Base-by-base conservation (phyloP, 2,329 filamentous ascomycete species). In the Alternaria ethzedia region DNA sequence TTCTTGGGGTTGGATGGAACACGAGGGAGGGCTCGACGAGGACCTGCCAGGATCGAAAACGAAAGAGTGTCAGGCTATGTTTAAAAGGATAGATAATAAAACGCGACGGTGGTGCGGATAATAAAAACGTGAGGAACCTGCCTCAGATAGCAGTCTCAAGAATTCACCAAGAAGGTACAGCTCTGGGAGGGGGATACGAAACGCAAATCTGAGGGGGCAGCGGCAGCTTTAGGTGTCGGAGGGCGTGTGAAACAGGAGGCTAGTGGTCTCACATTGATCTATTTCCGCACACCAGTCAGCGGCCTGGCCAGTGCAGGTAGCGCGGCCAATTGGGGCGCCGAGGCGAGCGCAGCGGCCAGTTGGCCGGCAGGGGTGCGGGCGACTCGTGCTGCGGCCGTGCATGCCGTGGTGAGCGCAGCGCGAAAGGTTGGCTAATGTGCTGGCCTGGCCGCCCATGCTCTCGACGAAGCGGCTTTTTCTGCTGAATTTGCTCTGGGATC, bases 221-320 rank as follows among this genome's bases (percentile, higher is more conserved):
- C 69, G 72, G 76, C 73, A 72, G 70, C 74, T 79, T 80, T 77
- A 80, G 76, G 76, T 79, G 77, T 78, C 73, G 70, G 77, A 79
- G 75, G 69, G 69, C 68, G 73, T 70, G 70, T 79, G 78, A 79
- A 79, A 80, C 78, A 78, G 77, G 76, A 78, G 74, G 47, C 70
- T 77, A 73, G 76, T 68, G 64, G 76, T 79, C 76, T 79, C 73
- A 74, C 75, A 74, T 72, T 70, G 66, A 70, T 75, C 75, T 78
- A 78, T 77, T 77, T 71, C 68, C 64, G 68, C 68, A 64, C 64
- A 63, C 71, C 70, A 70, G 69, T 71, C 70, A 73, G 71, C 68
- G 61, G 60, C 61, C 59, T 63, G 70, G 70, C 66, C 61, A 49
- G 73, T 67, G 71, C 68, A 66, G 64, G 64, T 66, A 68, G 63